These are phyloP conservation scores for Venturia nashicola DNA, from an alignment of 2,329 filamentous ascomycete species.

Conservation along the genomic window DNA sequence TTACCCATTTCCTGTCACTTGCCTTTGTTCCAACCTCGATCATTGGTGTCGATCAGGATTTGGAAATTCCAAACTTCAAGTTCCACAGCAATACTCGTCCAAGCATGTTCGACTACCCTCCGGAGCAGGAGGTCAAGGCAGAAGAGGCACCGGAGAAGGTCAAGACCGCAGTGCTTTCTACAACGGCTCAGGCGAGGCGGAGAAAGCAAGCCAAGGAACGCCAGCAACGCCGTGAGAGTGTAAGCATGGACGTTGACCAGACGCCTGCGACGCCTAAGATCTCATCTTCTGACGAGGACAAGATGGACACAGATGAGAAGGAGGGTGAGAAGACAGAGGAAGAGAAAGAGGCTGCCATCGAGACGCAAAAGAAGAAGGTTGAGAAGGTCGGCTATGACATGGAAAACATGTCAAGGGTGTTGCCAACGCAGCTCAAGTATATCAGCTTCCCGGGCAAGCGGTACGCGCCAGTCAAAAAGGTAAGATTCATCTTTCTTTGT, in stretches of 20 bases:
- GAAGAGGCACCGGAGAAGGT: constrained; percentile 91
- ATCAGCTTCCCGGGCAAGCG: constrained; percentile 83
- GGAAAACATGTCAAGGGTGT: constrained; percentile 91
- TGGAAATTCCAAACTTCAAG: constrained; percentile 88
- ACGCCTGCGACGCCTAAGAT: constrained; percentile 63
- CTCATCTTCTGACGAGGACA: constrained; percentile 50
- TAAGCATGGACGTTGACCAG: constrained; percentile 73
- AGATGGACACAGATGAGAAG: constrained; percentile 63
- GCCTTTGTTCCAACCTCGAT: constrained; percentile 95
- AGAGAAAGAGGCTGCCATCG: constrained; percentile 49
- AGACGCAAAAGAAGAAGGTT: constrained; percentile 85
- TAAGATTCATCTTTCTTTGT: constrained; percentile 28
- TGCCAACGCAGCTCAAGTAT: constrained; percentile 88
- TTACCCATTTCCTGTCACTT: constrained; percentile 92
- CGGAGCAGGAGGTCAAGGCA: constrained; percentile 87
- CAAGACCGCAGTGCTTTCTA: constrained; percentile 89
- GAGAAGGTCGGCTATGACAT: constrained; percentile 95
- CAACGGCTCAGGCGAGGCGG: constrained; percentile 92
- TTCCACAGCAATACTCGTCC: constrained; percentile 91
- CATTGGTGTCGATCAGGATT: constrained; percentile 84
- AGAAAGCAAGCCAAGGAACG: constrained; percentile 89
- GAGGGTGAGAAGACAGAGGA: constrained; percentile 17
- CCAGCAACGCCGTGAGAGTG: constrained; percentile 73
- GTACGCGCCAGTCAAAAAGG: constrained; percentile 89
- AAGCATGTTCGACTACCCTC: constrained; percentile 95